Evolutionary conservation across 768 basidiomycete species (phyloP), one percentile per base, ranked within the genome.

Genomic region (Lepiota venenata): DNA sequence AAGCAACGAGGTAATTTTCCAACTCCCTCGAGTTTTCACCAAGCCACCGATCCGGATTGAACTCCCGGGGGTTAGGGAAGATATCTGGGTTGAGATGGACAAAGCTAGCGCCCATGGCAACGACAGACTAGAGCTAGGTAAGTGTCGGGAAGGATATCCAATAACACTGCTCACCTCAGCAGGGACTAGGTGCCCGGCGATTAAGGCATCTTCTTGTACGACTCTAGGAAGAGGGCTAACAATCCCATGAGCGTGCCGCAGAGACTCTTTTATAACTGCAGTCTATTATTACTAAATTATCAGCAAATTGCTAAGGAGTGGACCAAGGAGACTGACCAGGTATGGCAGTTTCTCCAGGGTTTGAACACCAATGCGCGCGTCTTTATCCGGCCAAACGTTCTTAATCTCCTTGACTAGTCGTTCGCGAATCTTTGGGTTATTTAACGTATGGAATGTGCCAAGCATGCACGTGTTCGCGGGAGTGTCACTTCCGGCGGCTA

Each of bases 181-280:
- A 16, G 77, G 77, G 47, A 78, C 60, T 11, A 59, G 41, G 4
- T 52, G 51, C 0, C 74, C 76, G 18, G 62, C 63, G 12, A 80
- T 74, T 21, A 61, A 56, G 0, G 69, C 60, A 21, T 66, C 68
- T 14, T 61, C 55, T 3, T 65, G 66, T 2, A 77, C 70, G 25
- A 78, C 61, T 29, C 77, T 66, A 15, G 75, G 70, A 36, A 76
- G 63, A 4, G 72, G 70, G 2, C 63, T 70, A 11, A 71, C 66
- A 2, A 73, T 61, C 9, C 76, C 75, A 52, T 72, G 69, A 22
- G 69, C 65, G 57, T 77, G 65, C 21, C 78, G 65, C 41, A 79
- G 65, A 0, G 75, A 68, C 60, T 80, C 77, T 53, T 78, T 78
- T 27, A 78, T 68, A 27, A 79, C 74, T 4, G 76, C 77, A 1